Base-by-base conservation (phyloP, 2,329 filamentous ascomycete genomes). In the Cercospora zeae-maydis region DNA sequence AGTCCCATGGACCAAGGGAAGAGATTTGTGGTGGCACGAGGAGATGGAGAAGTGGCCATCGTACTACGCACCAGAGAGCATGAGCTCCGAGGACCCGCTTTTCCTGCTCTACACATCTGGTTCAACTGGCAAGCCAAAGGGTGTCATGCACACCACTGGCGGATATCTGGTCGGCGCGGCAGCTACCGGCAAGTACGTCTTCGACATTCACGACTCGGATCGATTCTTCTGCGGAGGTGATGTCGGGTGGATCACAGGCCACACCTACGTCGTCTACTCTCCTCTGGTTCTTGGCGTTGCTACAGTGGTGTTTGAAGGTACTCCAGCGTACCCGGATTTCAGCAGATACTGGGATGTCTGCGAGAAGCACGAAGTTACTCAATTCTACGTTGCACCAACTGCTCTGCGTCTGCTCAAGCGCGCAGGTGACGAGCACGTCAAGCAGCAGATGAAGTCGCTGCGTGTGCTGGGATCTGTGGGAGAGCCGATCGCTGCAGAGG, bases 291-390 rank as follows among this genome's bases (percentile, higher is more conserved):
- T 98, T 53, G 95, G 95, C 81, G 90, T 96, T 66, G 87, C 93
- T 9, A 98, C 93, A 0, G 92, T 99, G 16, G 93, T 99, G 31
- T 99, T 98, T 71, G 95, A 99, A 81, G 96, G 95, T 71, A 99
- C 95, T 2, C 95, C 95, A 0, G 93, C 93, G 56, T 98, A 98
- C 78, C 95, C 95, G 72, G 89, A 96, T 82, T 99, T 97, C 82
- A 97, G 93, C 62, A 87, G 95, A 70, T 99, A 99, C 83, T 99
- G 95, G 95, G 93, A 98, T 70, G 95, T 98, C 58, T 93, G 98
- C 77, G 91, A 93, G 72, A 92, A 96, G 83, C 90, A 99, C 82
- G 84, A 90, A 69, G 90, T 99, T 69, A 97, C 93, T 19, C 95
- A 99, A 73, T 99, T 99, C 82, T 99, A 99, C 76, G 95, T 98